Conservation (phyloP, 805 yeast species). For the Teunomyces panamensis region DNA sequence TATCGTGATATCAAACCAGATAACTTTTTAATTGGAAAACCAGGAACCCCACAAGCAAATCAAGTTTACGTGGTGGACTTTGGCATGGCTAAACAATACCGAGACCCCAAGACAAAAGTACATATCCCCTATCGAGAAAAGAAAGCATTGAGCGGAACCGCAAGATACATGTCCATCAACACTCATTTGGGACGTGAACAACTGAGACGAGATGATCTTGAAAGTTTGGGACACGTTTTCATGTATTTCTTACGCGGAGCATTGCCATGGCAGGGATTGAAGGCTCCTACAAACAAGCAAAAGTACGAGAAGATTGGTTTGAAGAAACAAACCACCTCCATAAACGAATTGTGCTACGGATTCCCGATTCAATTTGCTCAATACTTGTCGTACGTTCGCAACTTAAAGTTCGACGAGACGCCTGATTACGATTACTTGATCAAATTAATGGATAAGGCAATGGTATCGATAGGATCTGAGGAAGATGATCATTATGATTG, state of each 20-base stretch:
- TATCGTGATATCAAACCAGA: constrained; percentile 98
- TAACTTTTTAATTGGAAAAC: constrained; percentile 90
- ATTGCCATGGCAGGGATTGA: constrained; percentile 98
- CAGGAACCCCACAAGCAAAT: constrained; percentile 79
- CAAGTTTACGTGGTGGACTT: constrained; percentile 89
- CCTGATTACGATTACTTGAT: constrained; percentile 92
- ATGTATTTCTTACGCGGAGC: constrained; percentile 93
- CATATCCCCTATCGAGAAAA: constrained; percentile 97
- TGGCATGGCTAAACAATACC: constrained; percentile 97
- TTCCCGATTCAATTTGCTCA: constrained; percentile 91
- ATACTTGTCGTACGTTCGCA: constrained; percentile 84
- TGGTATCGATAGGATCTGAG: constrained; percentile 64
- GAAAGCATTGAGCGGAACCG: constrained; percentile 94
- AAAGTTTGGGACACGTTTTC: constrained; percentile 94
- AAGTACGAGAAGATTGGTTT: constrained; percentile 97
- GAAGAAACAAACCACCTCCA: constrained; percentile 86
- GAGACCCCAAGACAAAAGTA: constrained; percentile 93
- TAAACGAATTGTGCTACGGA: constrained; percentile 82
- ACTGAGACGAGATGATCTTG: constrained; percentile 93
- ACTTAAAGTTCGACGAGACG: constrained; percentile 85
- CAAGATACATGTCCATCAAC: constrained; percentile 97
- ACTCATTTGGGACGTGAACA: constrained; percentile 98
- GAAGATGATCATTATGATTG: constrained; percentile 91
- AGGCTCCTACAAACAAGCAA: constrained; percentile 96
- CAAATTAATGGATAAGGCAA: constrained; percentile 70